Conservation (phyloP, 768 basidiomycete species). For the Lactifluus piperatus region DNA sequence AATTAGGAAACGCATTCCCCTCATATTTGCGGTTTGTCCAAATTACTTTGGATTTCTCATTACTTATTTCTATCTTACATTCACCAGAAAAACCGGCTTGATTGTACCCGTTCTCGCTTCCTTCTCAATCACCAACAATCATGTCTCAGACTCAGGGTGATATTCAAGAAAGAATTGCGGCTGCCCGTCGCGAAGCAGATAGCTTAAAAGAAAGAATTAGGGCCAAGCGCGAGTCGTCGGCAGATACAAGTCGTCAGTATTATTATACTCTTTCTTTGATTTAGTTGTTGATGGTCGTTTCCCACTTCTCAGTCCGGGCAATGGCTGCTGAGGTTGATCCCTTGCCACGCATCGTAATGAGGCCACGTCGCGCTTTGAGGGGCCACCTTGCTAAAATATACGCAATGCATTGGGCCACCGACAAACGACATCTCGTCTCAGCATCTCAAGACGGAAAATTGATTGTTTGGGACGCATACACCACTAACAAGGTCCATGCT, state of each 20-base stretch:
- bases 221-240: conserved; percentile 90
- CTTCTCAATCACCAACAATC: conserved; percentile 14
- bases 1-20: conserved; percentile 4
- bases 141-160: conserved; percentile 81
- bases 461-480: conserved; percentile 99
- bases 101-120: background rate
- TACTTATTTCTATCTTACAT: background rate
- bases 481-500: conserved; percentile 99
- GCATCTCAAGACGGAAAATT: conserved; percentile 99
- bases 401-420: conserved; percentile 99
- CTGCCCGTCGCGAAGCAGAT: conserved; percentile 94
- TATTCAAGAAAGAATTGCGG: conserved; percentile 89
- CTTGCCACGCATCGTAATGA: conserved; percentile 94
- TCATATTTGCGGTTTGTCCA: background rate
- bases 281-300: conserved; percentile 17
- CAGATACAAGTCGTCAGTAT: conserved; percentile 88
- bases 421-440: conserved; percentile 95
- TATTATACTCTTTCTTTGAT: background rate
- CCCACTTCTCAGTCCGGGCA: conserved; percentile 67
- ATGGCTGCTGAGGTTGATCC: conserved; percentile 97
- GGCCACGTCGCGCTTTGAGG: conserved; percentile 87
- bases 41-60: background rate
- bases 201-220: conserved; percentile 98
- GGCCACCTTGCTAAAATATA: conserved; percentile 99
- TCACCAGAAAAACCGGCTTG: background rate